Evolutionary conservation across 2,329 filamentous ascomycete genomes (phyloP), one percentile per base, ranked within the genome.

Genomic region (Sporothrix luriei): DNA sequence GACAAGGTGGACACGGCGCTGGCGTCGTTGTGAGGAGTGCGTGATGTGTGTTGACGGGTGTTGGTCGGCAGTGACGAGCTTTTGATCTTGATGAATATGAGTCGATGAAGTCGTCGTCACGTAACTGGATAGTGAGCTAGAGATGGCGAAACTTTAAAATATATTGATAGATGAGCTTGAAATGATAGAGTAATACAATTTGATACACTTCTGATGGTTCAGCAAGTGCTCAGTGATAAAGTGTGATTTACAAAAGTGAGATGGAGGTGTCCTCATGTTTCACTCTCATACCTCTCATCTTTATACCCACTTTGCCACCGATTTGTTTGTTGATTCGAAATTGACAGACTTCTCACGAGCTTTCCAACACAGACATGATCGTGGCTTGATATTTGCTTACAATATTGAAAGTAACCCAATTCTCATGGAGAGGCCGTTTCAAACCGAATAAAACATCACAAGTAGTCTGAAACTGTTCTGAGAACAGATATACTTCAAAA

Each of bases 1-100:
- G 73, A 70, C 21, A 75, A 73, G 72, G 75, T 79, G 21, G 77
- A 79, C 70, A 71, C 72, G 68, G 75, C 73, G 16, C 66, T 78
- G 71, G 70, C 71, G 9, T 59, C 71, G 3, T 52, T 73, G 61
- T 72, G 51, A 49, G 52, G 14, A 6, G 33, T 43, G 1, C 40
- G 14, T 16, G 14, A 43, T 13, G 40, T 13, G 40, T 43, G 9
- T 43, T 33, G 33, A 33, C 33, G 9, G 9, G 33, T 33, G 6
- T 33, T 33, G 33, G 6, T 9, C 9, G 33, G 1, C 4, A 7
- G 33, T 59, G 55, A 40, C 19, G 33, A 1, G 4, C 33, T 21
- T 4, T n/a, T 43, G 19, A 40, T 7, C 2, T n/a, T 33, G 33
- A 9, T 33, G 33, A 33, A 33, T 6, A 33, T 33, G 33, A 33